phyloP scores from a whole-genome alignment of 495 filamentous ascomycete species.

The Aspergillus conjunctus region DNA sequence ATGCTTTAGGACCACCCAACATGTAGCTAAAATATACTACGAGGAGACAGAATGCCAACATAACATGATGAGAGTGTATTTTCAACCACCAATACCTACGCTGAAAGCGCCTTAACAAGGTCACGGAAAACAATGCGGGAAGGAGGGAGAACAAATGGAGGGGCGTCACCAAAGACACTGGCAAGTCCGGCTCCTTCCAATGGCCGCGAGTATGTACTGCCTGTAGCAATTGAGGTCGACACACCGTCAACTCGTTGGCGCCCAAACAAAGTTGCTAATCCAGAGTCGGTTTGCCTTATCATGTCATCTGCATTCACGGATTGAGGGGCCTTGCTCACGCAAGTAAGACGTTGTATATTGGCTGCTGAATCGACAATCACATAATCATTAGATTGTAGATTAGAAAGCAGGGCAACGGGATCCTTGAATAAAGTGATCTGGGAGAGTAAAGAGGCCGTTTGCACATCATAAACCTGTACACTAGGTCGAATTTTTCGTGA shows the following conservation, averaged over 20 bases:
- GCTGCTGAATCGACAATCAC: conserved; percentile 50
- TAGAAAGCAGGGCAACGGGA: conserved; percentile 42
- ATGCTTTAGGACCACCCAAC: too few relatives aligned
- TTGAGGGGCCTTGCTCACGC: conserved; percentile 58
- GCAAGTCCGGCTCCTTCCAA: conserved; percentile 67
- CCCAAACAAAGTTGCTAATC: conserved; percentile 54
- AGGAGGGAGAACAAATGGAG: conserved; percentile 74
- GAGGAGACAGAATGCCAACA: background rate
- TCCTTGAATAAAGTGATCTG: conserved; percentile 29
- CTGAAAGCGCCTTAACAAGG: conserved; percentile 52
- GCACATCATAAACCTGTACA: conserved; percentile 43
- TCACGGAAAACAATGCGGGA: conserved; percentile 77
- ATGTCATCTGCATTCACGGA: conserved; percentile 48
- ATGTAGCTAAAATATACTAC: background rate
- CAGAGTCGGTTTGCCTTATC: conserved; percentile 46
- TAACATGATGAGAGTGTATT: background rate
- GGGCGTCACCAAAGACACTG: conserved; percentile 71
- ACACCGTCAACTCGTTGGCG: conserved; percentile 24
- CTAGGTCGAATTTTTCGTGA: conserved; percentile 27
- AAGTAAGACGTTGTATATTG: conserved; percentile 51
- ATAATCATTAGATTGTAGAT: conserved; percentile 57
- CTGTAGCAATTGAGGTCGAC: conserved; percentile 25
- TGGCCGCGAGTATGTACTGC: conserved; percentile 49
- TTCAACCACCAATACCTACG: conserved; percentile 5
- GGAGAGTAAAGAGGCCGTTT: conserved; percentile 33